phyloP scores from a whole-genome alignment of 805 yeast genomes.

The Starmerella sp. region DNA sequence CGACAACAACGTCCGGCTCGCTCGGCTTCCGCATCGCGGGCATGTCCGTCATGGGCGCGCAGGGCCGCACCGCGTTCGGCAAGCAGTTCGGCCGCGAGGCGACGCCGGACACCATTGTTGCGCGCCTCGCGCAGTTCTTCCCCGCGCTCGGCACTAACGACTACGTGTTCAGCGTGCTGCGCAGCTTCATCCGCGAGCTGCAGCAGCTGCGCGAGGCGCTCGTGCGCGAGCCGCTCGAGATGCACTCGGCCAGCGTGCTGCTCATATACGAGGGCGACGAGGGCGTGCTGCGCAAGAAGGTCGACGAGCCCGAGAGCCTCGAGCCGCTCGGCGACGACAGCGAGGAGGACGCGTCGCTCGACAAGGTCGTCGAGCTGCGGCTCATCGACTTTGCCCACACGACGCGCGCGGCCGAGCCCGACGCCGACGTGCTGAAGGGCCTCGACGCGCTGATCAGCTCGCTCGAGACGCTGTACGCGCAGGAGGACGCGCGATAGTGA shows the following conservation, averaged over 20 bases:
- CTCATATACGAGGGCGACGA: slow-evolving; percentile 63
- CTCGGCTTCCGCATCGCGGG: slow-evolving; percentile 77
- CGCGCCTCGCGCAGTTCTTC: slow-evolving; percentile 39
- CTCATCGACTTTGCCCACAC: slow-evolving; percentile 92
- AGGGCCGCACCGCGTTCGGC: slow-evolving; percentile 42
- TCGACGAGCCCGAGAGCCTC: slow-evolving; percentile 23
- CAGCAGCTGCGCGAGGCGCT: slow-evolving; percentile 57
- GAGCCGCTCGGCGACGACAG: slow-evolving; percentile 27
- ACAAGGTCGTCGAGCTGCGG: slow-evolving; percentile 43
- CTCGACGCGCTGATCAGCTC: slow-evolving; percentile 44
- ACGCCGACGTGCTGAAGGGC: slow-evolving; percentile 61
- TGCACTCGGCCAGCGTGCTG: slow-evolving; percentile 35
- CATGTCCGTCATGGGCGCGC: slow-evolving; percentile 45
- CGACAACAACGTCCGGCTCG: slow-evolving; percentile 68
- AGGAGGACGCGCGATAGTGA: neutral
- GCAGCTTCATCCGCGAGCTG: slow-evolving; percentile 45
- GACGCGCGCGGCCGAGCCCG: slow-evolving; percentile 47
- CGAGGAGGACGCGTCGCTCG: slow-evolving; percentile 22
- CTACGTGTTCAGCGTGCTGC: slow-evolving; percentile 29
- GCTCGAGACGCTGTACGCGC: slow-evolving; percentile 2
- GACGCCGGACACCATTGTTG: slow-evolving; percentile 33
- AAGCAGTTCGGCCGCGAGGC: slow-evolving; percentile 64
- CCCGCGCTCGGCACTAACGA: slow-evolving; percentile 17
- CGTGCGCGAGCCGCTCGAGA: slow-evolving; percentile 31
- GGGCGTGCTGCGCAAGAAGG: slow-evolving; percentile 39